A percentile compares a stretch with the other conserved stretches of the same genome.
Conservation (phyloP, 148 eudicot genomes). For the Nepenthes gracilis region DNA sequence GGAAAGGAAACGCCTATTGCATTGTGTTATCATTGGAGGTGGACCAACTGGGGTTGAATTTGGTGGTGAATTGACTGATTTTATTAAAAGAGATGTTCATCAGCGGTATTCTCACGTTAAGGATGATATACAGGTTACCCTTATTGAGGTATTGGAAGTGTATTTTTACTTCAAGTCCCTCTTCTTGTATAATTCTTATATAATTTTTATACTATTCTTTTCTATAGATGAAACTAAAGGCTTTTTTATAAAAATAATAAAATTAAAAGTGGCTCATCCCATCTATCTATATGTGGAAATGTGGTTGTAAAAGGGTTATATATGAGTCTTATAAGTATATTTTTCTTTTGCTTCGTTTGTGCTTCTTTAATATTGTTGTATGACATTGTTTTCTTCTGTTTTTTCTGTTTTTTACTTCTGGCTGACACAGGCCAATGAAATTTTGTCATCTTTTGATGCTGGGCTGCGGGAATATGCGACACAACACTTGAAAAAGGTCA, state of each 20-base stretch:
- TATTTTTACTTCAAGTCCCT: background rate
- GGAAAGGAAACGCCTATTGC: conserved; percentile 62
- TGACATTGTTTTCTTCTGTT: background rate
- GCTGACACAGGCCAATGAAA: conserved; percentile 68
- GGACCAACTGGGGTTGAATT: conserved; percentile 97
- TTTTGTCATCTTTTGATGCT: conserved; percentile 80
- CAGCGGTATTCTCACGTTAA: conserved; percentile 62
- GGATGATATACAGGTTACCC: conserved; percentile 63
- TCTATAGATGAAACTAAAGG: too few relatives aligned
- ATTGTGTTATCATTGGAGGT: conserved; percentile 89
- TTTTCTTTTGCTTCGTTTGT: too few relatives aligned
- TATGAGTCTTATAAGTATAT: too few relatives aligned
- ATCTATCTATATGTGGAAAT: too few relatives aligned
- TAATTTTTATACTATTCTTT: too few relatives aligned
- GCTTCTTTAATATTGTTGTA: too few relatives aligned
- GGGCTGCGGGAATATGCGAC: conserved; percentile 75
- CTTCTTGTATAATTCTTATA: too few relatives aligned
- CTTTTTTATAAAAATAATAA: too few relatives aligned
- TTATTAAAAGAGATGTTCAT: conserved; percentile 64
- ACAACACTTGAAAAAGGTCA: conserved; percentile 76
- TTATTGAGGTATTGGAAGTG: conserved; percentile 57
- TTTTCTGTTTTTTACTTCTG: background rate
- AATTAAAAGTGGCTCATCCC: too few relatives aligned
- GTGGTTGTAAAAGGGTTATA: too few relatives aligned
- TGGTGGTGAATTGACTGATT: conserved; percentile 85